These are phyloP conservation scores for Malassezia furfur DNA, from an alignment of 1,284 basidiomycete species.

Conservation along the genomic window DNA sequence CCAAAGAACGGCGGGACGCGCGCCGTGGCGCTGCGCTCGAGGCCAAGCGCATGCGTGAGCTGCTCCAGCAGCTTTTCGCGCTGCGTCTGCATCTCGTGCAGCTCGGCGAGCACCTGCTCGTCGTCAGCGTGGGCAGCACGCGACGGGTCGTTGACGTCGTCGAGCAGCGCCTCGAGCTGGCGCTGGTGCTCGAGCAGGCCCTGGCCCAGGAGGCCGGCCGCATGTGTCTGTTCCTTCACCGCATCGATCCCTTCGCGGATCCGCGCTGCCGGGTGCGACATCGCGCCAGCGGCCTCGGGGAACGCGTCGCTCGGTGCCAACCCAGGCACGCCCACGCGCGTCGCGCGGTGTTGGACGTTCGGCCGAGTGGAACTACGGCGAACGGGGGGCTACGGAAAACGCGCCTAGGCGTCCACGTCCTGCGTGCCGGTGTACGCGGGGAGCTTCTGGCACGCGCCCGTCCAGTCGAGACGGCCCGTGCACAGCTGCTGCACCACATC, in stretches of 20 bases:
- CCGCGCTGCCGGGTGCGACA: conserved; percentile 6
- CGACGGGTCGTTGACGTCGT: conserved; percentile 20
- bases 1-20: not conserved
- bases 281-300: not conserved
- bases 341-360: not conserved
- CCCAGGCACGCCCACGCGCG: not conserved
- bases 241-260: conserved; percentile 11
- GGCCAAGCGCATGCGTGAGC: not conserved
- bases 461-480: conserved; percentile 56
- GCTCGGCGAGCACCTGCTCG: conserved; percentile 12
- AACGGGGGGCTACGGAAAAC: not conserved
- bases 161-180: conserved; percentile 35
- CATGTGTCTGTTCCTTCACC: conserved; percentile 21
- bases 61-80: conserved; percentile 10
- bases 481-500: conserved; percentile 56
- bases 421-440: conserved; percentile 82
- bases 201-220: conserved; percentile 38
- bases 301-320: too few relatives aligned
- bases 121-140: not conserved
- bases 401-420: conserved; percentile 34
- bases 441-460: conserved; percentile 63
- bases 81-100: conserved; percentile 14
- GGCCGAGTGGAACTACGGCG: conserved; percentile 3
- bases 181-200: conserved; percentile 31
- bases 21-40: not conserved